Conservation (phyloP, 805 yeast species). For the Teunomyces tritomae region DNA sequence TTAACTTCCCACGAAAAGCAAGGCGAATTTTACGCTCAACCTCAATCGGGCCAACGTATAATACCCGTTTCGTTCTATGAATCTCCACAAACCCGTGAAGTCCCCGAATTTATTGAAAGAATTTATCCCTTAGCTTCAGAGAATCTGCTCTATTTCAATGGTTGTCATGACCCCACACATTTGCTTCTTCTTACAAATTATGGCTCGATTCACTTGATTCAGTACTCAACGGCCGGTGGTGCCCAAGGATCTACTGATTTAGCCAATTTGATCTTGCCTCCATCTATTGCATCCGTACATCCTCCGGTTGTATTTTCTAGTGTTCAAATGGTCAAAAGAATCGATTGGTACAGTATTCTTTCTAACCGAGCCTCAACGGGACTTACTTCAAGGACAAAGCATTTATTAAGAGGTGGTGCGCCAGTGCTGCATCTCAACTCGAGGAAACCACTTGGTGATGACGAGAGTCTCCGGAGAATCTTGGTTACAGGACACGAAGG, state of each 20-base stretch:
- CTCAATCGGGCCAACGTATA: slow-evolving; percentile 39
- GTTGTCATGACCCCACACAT: slow-evolving; percentile 73
- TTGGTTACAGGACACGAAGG: slow-evolving; percentile 83
- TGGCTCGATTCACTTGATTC: slow-evolving; percentile 63
- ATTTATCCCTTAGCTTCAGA: slow-evolving; percentile 33
- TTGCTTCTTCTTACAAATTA: slow-evolving; percentile 57
- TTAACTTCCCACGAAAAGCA: slow-evolving; percentile 81
- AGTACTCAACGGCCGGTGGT: slow-evolving; percentile 42
- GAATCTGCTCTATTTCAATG: slow-evolving; percentile 71
- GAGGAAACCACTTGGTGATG: slow-evolving; percentile 31
- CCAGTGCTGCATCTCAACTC: slow-evolving; percentile 43
- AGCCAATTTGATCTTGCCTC: slow-evolving; percentile 60
- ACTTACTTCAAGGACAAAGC: slow-evolving; percentile 41
- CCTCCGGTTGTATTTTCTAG: slow-evolving; percentile 62
- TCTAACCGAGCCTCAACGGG: slow-evolving; percentile 27
- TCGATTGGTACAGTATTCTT: slow-evolving; percentile 80
- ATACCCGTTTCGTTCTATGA: slow-evolving; percentile 25
- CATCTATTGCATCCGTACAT: slow-evolving; percentile 73
- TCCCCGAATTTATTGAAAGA: slow-evolving; percentile 22
- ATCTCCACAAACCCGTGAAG: slow-evolving; percentile 11
- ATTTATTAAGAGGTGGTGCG: slow-evolving; percentile 76
- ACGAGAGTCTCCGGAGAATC: slow-evolving; percentile 43
- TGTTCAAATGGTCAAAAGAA: slow-evolving; percentile 53
- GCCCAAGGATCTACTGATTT: slow-evolving; percentile 19
- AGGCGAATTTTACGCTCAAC: slow-evolving; percentile 70